A percentile compares a stretch with the other conserved stretches of the same genome.
Conservation (phyloP, 2,329 filamentous ascomycete species). For the Myriosclerotinia scirpicola region DNA sequence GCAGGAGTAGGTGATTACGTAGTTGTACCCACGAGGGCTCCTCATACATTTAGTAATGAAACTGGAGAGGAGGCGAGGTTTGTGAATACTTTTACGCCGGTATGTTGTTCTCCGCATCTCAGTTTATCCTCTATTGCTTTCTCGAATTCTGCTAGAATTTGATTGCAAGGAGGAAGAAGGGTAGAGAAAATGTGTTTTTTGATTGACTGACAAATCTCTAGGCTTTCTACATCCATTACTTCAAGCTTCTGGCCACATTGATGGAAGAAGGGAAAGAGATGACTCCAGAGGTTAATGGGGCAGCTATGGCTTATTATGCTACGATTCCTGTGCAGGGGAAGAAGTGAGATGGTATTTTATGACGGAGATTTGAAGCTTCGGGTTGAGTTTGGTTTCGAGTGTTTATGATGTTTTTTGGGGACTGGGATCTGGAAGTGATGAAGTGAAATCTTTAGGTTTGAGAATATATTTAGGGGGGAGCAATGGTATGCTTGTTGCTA, state of each 20-base stretch:
- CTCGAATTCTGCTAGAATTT: neutral
- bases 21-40: conserved; percentile 13
- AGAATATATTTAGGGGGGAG: neutral
- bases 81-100: conserved; percentile 18
- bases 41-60: conserved; percentile 23
- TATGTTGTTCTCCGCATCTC: neutral
- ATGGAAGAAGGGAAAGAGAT: conserved; percentile 21
- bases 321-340: conserved; percentile 16
- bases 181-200: rapidly evolving
- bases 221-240: conserved; percentile 24
- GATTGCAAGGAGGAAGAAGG: neutral
- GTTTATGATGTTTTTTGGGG: neutral
- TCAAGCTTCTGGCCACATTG: conserved; percentile 9
- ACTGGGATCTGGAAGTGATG: neutral
- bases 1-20: conserved; percentile 20
- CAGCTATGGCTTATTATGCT: conserved; percentile 24
- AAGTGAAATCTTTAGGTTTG: neutral
- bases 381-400: neutral
- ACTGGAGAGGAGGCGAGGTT: conserved; percentile 14
- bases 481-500: too few species aligned
- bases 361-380: neutral
- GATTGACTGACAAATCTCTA: neutral
- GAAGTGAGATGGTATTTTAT: too few species aligned
- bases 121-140: neutral
- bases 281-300: conserved; percentile 13